Conservation (phyloP, 305 asterid species). For the Fraxinus sp. region DNA sequence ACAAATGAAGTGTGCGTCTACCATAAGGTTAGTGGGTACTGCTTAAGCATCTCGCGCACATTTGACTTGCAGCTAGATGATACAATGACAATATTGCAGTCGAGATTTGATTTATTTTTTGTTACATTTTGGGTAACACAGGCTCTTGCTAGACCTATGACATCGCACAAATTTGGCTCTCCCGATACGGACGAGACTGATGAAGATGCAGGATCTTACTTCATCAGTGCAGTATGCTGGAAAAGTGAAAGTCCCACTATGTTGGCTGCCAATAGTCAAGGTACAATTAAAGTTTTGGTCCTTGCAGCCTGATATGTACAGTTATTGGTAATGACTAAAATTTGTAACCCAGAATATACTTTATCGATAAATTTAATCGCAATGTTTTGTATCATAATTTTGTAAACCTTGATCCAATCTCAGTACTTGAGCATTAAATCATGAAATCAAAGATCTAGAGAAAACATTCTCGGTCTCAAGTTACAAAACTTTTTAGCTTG, state of each 20-base stretch:
- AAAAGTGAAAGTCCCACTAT: constrained; percentile 75
- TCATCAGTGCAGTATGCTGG: constrained; percentile 87
- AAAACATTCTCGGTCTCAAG: not conserved
- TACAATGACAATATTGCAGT: not conserved
- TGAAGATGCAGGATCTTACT: constrained; percentile 62
- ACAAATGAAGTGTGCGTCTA: constrained; percentile 71
- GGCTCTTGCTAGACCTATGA: constrained; percentile 65
- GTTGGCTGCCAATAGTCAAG: constrained; percentile 82
- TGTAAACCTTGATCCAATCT: not conserved
- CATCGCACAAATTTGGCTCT: constrained; percentile 74
- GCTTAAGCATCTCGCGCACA: not conserved
- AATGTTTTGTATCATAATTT: not conserved
- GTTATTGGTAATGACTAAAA: not conserved
- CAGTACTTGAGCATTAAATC: not conserved
- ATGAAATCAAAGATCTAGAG: not conserved
- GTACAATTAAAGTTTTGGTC: constrained; percentile 65
- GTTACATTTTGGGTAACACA: constrained; percentile 18
- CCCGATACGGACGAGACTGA: constrained; percentile 52
- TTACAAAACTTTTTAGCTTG: no score
- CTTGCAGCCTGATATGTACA: constrained; percentile 59
- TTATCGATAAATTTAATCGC: not conserved
- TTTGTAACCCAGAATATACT: not conserved
- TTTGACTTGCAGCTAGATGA: not conserved
- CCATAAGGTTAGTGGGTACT: constrained; percentile 55
- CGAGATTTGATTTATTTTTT: not conserved